Conservation (phyloP, 2,329 filamentous ascomycete genomes). For the Colletotrichum cordylinicola region DNA sequence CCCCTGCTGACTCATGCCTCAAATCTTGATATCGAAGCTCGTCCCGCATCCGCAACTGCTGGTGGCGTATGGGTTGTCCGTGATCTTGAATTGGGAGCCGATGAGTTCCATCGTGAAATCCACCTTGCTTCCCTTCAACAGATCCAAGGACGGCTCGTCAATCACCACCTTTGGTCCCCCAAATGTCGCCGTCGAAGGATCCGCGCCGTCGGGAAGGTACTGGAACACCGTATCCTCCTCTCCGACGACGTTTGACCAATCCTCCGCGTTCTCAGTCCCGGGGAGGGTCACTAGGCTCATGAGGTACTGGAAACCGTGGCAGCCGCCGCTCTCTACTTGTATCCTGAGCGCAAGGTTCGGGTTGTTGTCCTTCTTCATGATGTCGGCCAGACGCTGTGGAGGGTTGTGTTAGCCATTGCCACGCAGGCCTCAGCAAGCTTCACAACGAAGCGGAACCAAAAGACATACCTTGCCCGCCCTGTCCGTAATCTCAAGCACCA, state of each 20-base stretch:
- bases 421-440: background rate
- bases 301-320: conserved; percentile 96
- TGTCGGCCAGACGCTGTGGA: conserved; percentile 74
- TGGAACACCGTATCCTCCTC: conserved; percentile 92
- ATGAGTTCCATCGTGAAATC: conserved; percentile 98
- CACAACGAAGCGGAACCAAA: background rate
- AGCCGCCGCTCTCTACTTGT: conserved; percentile 90
- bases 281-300: conserved; percentile 82
- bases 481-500: conserved; percentile 83
- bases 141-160: conserved; percentile 84
- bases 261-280: conserved; percentile 31
- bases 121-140: conserved; percentile 92
- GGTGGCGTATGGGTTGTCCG: conserved; percentile 88
- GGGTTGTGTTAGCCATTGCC: background rate
- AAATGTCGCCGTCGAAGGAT: conserved; percentile 28
- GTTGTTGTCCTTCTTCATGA: conserved; percentile 75
- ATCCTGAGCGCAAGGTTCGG: conserved; percentile 88
- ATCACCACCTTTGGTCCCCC: conserved; percentile 79
- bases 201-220: conserved; percentile 59
- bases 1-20: conserved; percentile 20
- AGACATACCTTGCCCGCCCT: conserved; percentile 75
- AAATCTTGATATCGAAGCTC: conserved; percentile 91
- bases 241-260: conserved; percentile 43
- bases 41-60: conserved; percentile 98
- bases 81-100: conserved; percentile 88